Conservation (phyloP, 352 stramenopile species). For the Globisporangium splendens region DNA sequence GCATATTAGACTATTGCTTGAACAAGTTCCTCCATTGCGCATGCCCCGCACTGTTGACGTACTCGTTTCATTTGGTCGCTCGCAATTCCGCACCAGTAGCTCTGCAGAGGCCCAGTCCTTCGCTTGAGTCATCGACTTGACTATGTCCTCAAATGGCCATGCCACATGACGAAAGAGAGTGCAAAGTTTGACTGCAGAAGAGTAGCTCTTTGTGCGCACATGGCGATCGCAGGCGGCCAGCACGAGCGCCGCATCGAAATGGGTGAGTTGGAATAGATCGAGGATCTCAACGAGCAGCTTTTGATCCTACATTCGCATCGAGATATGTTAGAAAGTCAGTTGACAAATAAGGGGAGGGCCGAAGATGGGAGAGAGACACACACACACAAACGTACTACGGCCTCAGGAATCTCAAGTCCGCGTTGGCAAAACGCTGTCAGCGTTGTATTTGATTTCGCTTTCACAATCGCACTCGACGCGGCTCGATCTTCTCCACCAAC, state of each 20-base stretch:
- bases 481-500: no score
- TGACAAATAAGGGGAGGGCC: no score
- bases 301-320: constrained; percentile 24
- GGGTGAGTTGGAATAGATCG: constrained; percentile 40
- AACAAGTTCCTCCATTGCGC: no score
- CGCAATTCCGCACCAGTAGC: constrained; percentile 18
- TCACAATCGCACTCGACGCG: not conserved
- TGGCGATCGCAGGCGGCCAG: constrained; percentile 18
- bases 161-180: constrained; percentile 25
- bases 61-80: no score
- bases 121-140: constrained; percentile 37
- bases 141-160: constrained; percentile 37
- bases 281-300: constrained; percentile 61
- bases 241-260: constrained; percentile 20
- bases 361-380: no score
- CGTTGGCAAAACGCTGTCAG: no score
- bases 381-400: not conserved
- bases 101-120: constrained; percentile 67
- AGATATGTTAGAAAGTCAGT: no score
- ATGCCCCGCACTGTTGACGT: no score
- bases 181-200: constrained; percentile 45
- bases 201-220: constrained; percentile 39
- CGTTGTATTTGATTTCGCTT: no score
- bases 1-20: no score
- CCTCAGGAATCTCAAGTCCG: no score